phyloP scores from a whole-genome alignment of 805 yeast species.

The Kodamaea sagamina region DNA sequence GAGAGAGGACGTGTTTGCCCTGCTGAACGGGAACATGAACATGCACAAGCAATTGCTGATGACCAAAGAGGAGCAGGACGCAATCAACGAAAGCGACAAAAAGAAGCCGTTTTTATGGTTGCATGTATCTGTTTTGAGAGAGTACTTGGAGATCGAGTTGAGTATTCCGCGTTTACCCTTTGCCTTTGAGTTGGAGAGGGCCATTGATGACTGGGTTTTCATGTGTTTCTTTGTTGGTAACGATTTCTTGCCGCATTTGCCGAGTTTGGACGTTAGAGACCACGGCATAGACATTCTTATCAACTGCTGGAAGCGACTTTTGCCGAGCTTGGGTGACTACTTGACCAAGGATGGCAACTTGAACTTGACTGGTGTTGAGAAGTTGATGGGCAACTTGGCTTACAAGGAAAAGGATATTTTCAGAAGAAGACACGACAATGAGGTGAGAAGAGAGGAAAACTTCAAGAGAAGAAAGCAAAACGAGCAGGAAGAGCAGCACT shows the following conservation, averaged over 20 bases:
- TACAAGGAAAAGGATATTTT: slow-evolving; percentile 78
- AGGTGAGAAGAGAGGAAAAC: slow-evolving; percentile 65
- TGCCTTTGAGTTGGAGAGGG: slow-evolving; percentile 86
- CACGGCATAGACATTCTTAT: slow-evolving; percentile 84
- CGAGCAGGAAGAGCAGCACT: slow-evolving; percentile 46
- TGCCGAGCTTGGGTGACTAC: slow-evolving; percentile 71
- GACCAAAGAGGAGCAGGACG: slow-evolving; percentile 58
- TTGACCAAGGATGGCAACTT: slow-evolving; percentile 89
- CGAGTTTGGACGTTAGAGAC: slow-evolving; percentile 92
- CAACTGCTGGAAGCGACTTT: slow-evolving; percentile 74
- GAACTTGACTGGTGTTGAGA: slow-evolving; percentile 74
- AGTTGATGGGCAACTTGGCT: slow-evolving; percentile 63
- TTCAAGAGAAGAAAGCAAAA: slow-evolving; percentile 55
- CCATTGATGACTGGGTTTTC: slow-evolving; percentile 98
- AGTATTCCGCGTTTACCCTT: slow-evolving; percentile 67
- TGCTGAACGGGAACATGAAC: slow-evolving; percentile 52
- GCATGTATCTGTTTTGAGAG: slow-evolving; percentile 83
- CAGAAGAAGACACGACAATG: slow-evolving; percentile 65
- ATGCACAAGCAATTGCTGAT: slow-evolving; percentile 53
- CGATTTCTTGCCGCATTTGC: slow-evolving; percentile 95
- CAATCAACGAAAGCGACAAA: slow-evolving; percentile 43
- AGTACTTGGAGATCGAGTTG: slow-evolving; percentile 83
- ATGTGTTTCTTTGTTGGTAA: slow-evolving; percentile 99
- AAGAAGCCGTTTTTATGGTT: slow-evolving; percentile 92
- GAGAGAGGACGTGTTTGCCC: slow-evolving; percentile 95